Conservation (phyloP, 1,284 basidiomycete genomes). For the Austropuccinia psidii region DNA sequence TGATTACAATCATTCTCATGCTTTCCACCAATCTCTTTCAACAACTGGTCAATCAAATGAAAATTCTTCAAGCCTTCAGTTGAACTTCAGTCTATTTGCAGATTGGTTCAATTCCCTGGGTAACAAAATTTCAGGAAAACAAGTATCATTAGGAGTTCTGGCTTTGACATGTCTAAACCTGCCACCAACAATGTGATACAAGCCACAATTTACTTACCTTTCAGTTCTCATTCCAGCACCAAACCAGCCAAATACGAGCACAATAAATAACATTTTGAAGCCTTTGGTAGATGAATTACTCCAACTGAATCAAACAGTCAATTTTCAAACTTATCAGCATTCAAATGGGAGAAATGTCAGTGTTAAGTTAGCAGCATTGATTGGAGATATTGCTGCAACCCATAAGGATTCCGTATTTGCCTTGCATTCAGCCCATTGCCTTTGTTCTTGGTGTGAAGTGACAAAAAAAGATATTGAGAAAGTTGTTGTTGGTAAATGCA, state of each 20-base stretch:
- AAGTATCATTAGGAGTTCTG: not conserved
- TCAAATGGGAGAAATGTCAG: not conserved
- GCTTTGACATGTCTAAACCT: constrained; percentile 13
- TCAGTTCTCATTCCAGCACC: not conserved
- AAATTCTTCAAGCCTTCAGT: no score
- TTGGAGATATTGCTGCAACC: not conserved
- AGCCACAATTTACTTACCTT: not conserved
- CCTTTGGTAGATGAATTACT: not conserved
- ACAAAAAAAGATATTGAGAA: not conserved
- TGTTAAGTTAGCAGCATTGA: not conserved
- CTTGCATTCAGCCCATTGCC: not conserved
- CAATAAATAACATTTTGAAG: not conserved
- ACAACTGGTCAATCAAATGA: no score
- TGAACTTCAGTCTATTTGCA: not conserved
- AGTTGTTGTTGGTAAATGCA: not conserved
- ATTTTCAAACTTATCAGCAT: not conserved
- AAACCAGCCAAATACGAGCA: not conserved
- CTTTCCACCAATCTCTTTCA: no score
- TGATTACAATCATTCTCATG: not conserved
- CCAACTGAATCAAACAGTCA: not conserved
- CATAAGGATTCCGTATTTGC: constrained; percentile 3
- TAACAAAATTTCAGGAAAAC: not conserved
- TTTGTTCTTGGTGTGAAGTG: not conserved
- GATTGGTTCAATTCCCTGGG: constrained; percentile 14
- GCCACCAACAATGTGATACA: not conserved